Evolutionary conservation across 306 rosid species (phyloP), one percentile per base, ranked within the genome.

Genomic region (Medicago ruthenica): DNA sequence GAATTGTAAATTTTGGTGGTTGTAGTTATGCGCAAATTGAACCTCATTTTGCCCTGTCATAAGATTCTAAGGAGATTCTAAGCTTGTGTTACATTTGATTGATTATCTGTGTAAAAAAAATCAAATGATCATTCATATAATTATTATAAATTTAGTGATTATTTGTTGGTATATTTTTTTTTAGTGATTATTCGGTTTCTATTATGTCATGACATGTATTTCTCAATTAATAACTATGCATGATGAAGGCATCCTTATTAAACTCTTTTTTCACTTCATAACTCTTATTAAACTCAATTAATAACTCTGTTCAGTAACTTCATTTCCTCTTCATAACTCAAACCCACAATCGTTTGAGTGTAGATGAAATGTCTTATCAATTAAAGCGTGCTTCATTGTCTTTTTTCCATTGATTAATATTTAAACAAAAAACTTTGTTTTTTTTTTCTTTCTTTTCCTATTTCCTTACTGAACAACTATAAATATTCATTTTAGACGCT

Each of bases 1-100:
- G 67, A 82, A 73, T 60, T 68, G 74, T 77, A 80, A 41, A 67
- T 71, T 68, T 37, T 69, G 53, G 54, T 63, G 62, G 34, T 69
- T 70, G 57, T 65, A 16, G 17, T 45, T 76, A 57, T 14, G 51
- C 50, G 67, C 48, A 78, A 61, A 17, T 15, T 3, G 20, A 41
- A 67, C 68, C 62, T 65, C 71, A 3, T 48, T 67, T 58, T n/a
- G 63, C 18, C 1, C n/a, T 68, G 20, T 15, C 72, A 5, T 47
- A 11, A 40, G 60, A 40, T 57, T 70, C 59, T 34, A 4, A 17
- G n/a, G 22, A 20, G 31, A 39, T 40, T 47, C 8, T 55, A 24
- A 17, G 84, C 39, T 63, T 24, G 62, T 68, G 55, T 14, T 69
- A 7, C 17, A 61, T 51, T 41, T 70, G 44, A 14, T 68, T 12